Evolutionary conservation across 164 flowering plant genomes (phyloP), one percentile per base, ranked within the genome.

Genomic region (Brasenia schreberi): DNA sequence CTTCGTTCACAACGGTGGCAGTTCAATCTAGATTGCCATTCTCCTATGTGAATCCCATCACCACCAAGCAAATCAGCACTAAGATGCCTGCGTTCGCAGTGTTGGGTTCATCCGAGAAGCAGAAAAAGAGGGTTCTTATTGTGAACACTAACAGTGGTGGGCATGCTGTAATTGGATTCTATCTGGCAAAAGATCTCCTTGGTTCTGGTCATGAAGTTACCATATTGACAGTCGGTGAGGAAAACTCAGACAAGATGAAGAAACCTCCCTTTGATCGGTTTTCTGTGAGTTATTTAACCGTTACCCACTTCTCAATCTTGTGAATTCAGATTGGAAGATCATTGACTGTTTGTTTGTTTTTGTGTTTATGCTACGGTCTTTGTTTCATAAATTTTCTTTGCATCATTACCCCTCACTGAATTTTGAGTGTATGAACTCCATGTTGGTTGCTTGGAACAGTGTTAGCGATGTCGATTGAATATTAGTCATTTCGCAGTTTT

Each of bases 171-270:
- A 94, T 94, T 56, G 99, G 99, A 0, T 94, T 94, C 72, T 88
- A 88, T 73, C 82, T 94, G 33, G 97, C 97, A 0, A 89, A 88
- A 69, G 87, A 94, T 79, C 99, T 94, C 81, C 79, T 91, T 70
- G 77, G 81, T 70, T 75, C 86, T 19, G 99, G 99, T 58, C 93
- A 91, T 75, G 76, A 77, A n/a, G 99, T 89, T 73, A 89, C 99
- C 6, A 70, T 94, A 18, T 1, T 94, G 60, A 94, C 99, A 18
- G 96, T 91, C 64, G 99, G 97, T 1, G 93, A 88, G 5, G 90
- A 94, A 78, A 43, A 66, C 58, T 94, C 99, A 4, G 96, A 89
- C 65, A 94, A 91, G 79, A 94, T 94, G 99, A 94, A 91, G 84
- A 94, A 91, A 69, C 92, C 95, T 14, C 99, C 99, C 1, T 94